Base-by-base conservation (phyloP, 1,284 basidiomycete genomes). In the Pterula multifida region DNA sequence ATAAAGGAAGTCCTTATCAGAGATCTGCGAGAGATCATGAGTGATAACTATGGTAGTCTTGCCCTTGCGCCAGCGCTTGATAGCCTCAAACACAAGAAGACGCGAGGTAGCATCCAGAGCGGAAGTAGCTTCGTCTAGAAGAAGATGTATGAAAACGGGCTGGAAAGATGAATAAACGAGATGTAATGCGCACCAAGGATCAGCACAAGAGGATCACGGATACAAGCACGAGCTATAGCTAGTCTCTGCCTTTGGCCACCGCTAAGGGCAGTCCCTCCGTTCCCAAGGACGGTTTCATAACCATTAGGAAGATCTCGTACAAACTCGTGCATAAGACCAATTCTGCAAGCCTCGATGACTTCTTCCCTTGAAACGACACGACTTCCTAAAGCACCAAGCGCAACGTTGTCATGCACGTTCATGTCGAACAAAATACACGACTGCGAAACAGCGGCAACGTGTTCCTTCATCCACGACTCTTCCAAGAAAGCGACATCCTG, bases 21-120 rank as follows among this genome's bases (percentile, higher is more conserved):
- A 69, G 57, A 98, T 89, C 59, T 93, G 89, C 0, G 85, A 84
- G 11, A 98, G 78, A 60, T 98, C 94, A 64, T 98, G 95, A 0
- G 94, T 97, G 66, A 98, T 96, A 53, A 98, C 85, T 60, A 99
- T 85, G 0, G 95, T 98, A 0, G 94, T 96, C 60, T 79, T 83
- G 65, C 88, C 85, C 22, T 64, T 65, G 19, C 92, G 75, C 89
- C 91, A 94, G 17, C 67, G 66, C 61, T 88, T 88, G 66, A 98
- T 77, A 0, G 91, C 90, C 55, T 90, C 85, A 56, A 91, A 91
- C 6, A 98, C 91, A 36, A 93, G 76, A 32, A 91, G 72, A 21
- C 93, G 84, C 2, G 91, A 88, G 0, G 86, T 87, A 19, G 85
- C 79, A 67, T 98, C 96, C 52, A 98, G 77, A 3, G 95, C 94